Conservation (phyloP, 192 early-diverging fungal genomes). For the Anaeromyces robustus region DNA sequence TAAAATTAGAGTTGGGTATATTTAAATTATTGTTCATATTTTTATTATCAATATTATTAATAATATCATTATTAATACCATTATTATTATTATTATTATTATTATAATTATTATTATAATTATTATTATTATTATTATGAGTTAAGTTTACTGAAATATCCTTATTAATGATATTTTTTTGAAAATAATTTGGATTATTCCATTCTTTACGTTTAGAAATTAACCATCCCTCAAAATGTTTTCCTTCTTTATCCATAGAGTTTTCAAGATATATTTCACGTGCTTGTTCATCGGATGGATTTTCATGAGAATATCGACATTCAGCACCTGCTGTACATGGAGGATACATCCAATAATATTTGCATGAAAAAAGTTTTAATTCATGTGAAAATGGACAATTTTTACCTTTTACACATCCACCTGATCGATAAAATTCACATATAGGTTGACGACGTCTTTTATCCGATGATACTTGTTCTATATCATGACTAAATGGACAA, state of each 20-base stretch:
- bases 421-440: background rate
- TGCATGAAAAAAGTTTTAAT: background rate
- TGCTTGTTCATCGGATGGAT: background rate
- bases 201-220: background rate
- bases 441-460: background rate
- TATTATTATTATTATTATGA: no score
- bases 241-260: background rate
- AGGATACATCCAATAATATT: background rate
- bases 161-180: background rate
- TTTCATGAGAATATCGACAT: background rate
- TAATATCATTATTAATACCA: no score
- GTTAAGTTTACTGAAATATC: no score
- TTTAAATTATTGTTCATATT: no score
- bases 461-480: background rate
- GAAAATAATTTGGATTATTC: background rate
- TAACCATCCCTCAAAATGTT: background rate
- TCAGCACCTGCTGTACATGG: background rate
- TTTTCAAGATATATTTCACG: background rate
- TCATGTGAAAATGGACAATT: background rate
- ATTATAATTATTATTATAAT: no score
- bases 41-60: no score
- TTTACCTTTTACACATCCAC: background rate
- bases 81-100: no score
- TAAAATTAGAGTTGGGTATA: no score
- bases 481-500: background rate